These are phyloP conservation scores for Fusarium pininemorale DNA, from an alignment of 2,329 filamentous ascomycete genomes.

Conservation along the genomic window DNA sequence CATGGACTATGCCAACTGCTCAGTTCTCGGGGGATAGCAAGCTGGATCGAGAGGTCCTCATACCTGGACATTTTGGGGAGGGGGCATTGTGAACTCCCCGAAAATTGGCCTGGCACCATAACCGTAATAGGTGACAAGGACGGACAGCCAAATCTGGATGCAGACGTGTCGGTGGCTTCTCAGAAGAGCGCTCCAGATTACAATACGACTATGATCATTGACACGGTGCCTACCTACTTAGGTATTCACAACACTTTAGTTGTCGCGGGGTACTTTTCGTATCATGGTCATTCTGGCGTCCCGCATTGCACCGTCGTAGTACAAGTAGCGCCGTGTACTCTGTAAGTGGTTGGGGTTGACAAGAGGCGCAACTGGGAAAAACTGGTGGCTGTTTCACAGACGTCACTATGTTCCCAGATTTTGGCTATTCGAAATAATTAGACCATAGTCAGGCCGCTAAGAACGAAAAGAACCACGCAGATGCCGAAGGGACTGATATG, in stretches of 20 bases:
- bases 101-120: neutral
- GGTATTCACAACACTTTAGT: neutral
- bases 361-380: neutral
- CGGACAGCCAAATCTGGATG: neutral
- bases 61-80: neutral
- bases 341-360: neutral
- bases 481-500: neutral
- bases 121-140: neutral
- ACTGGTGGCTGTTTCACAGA: conserved; percentile 10
- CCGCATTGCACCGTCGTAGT: neutral
- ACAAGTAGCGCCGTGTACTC: neutral
- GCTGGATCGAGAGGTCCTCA: neutral
- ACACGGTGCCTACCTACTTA: neutral
- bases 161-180: neutral
- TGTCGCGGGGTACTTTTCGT: neutral
- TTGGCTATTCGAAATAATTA: neutral
- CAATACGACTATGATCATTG: neutral
- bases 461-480: neutral
- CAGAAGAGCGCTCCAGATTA: neutral
- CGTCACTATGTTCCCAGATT: conserved; percentile 25
- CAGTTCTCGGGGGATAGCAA: neutral
- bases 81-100: neutral
- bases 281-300: neutral
- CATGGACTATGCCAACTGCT: neutral
- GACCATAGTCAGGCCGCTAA: neutral